Evolutionary conservation across 2,329 filamentous ascomycete genomes (phyloP), one percentile per base, ranked within the genome.

Genomic region (Clonostachys chloroleuca): DNA sequence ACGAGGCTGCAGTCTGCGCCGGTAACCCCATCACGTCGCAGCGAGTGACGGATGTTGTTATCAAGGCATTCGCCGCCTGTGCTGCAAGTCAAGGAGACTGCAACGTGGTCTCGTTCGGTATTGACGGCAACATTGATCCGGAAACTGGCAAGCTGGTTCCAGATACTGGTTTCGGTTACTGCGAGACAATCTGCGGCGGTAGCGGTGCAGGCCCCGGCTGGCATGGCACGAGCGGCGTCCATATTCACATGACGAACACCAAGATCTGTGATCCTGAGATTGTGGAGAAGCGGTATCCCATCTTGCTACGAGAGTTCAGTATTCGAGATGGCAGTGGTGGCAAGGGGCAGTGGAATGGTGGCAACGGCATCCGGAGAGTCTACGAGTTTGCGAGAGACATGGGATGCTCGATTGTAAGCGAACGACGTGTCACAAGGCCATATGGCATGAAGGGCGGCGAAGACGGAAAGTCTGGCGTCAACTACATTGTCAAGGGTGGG

Each of bases 191-290:
- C 51, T 83, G 84, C 0, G 87, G 87, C 40, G 87, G 87, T 1
- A 81, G 76, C 43, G 87, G 87, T 20, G 87, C 87, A 0, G 86
- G 87, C 0, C 77, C 83, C 0, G 72, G 74, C n/a, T 90, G 86
- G 86, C 74, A 87, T 51, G 87, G 87, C 36, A 84, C 84, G 4
- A 80, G 73, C 42, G 87, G 84, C 30, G 85, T 90, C 18, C 86
- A 92, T 60, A 85, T 81, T 5, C 86, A 91, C 64, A 90, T 90
- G 85, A 91, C 87, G 5, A 92, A 92, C 61, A 91, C 87, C 3
- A 77, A 86, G 12, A 91, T 90, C 59, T 90, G 86, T 0, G 87
- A 92, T 60, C 74, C 83, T 0, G 87, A 92, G 61, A 78, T 89
- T 12, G 86, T 90, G 53, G 87, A 92, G 67, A 74, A 84, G n/a